These are phyloP conservation scores for Litchi chinensis DNA, from an alignment of 345 rosid species.

Conservation along the genomic window DNA sequence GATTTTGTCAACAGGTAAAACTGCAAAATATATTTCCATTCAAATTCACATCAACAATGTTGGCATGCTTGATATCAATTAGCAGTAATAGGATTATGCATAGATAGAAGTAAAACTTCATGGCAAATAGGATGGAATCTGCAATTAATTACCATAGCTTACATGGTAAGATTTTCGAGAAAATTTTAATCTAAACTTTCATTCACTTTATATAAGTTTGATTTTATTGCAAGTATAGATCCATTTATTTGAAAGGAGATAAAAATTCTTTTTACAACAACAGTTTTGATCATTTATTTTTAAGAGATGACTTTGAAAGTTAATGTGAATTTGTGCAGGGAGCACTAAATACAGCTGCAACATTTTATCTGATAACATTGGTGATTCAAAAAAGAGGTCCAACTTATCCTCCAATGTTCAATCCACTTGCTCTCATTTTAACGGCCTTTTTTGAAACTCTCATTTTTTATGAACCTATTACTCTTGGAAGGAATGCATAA, in stretches of 20 bases:
- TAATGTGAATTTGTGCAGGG: conserved; percentile 34
- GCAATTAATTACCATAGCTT: conserved; percentile 44
- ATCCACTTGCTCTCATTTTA: conserved; percentile 45
- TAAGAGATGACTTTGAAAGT: neutral
- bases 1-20: conserved; percentile 29
- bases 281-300: too few relatives aligned
- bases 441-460: conserved; percentile 43
- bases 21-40: conserved; percentile 37
- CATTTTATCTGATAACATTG: conserved; percentile 37
- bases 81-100: conserved; percentile 31
- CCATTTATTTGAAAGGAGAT: too few relatives aligned
- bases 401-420: conserved; percentile 58
- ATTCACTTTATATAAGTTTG: neutral
- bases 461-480: conserved; percentile 35
- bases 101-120: conserved; percentile 24
- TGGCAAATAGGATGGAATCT: conserved; percentile 50
- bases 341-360: conserved; percentile 41
- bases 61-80: conserved; percentile 50
- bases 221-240: neutral
- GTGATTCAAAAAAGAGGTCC: conserved; percentile 48
- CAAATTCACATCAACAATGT: conserved; percentile 47
- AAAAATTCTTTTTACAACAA: too few relatives aligned
- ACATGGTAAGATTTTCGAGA: conserved; percentile 32
- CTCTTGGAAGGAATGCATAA: conserved; percentile 38
- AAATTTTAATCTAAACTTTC: neutral